Base-by-base conservation (phyloP, 352 stramenopile species). In the Phytophthora uliginosa region DNA sequence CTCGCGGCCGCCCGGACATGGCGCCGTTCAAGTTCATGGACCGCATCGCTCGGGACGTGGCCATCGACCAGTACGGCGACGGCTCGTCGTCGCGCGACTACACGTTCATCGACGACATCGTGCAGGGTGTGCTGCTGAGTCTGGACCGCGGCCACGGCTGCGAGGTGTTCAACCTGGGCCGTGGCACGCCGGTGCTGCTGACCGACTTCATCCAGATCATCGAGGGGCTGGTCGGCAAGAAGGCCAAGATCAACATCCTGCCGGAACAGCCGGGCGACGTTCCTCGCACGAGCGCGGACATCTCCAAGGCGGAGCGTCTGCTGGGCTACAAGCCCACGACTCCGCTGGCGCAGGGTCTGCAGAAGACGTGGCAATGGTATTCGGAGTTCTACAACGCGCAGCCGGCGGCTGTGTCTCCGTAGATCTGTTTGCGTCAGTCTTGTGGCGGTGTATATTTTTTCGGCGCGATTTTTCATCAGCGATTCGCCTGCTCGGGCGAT, bases 1-100 rank as follows among this genome's bases (percentile, higher is more conserved):
- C 94, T 15, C 82, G 96, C 18, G 98, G 98, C 13, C 85, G 98
- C 45, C 98, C 98, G 13, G 98, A 99, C 77, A 99, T 99, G 98
- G 98, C 98, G 10, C 96, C 97, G 38, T 99, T 98, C 88, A 99
- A 99, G 88, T 99, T 99, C 69, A 98, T 99, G 83, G 94, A 99
- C 78, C 83, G 94, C 40, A 95, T 99, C 20, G 94, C 85, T 18
- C 82, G 89, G 20, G 98, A 93, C 42, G 59, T 97, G 28, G 75
- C 95, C 47, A 99, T 99, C 42, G 92, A 99, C 65, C 95, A 99
- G 82, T 99, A 98, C 82, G 98, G 98, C 38, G 97, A 99, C 75
- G 98, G 98, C 31, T 95, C 82, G 8, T 98, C 95, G 9, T 96
- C 82, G 55, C 84, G 98, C 40, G 98, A 99, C 79, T 99, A 99